Evolutionary conservation across 139 green algal species (phyloP), one percentile per base, ranked within the genome.

Genomic region (Chlamydomonas applanata): DNA sequence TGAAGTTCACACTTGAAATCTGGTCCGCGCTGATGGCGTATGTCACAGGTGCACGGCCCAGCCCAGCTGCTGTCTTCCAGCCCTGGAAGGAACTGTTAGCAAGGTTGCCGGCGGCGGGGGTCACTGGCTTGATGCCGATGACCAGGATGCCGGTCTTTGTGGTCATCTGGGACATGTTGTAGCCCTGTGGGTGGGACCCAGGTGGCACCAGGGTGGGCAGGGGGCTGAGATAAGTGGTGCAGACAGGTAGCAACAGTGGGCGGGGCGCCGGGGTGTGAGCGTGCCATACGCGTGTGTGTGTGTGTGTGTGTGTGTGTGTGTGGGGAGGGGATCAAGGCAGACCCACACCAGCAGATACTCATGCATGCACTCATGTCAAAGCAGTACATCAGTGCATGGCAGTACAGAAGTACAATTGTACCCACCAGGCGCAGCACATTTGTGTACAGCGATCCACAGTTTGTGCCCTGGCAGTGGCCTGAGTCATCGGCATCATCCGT

Each of bases 371-470:
- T n/a, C n/a, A n/a, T n/a, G n/a, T n/a, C n/a, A n/a, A n/a, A n/a
- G n/a, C n/a, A n/a, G n/a, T n/a, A n/a, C n/a, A 63, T 7, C 56
- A 63, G 4, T 34, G n/a, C 16, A n/a, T n/a, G n/a, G 25, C 25
- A 9, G 56, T 34, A 63, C 25, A 63, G 56, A 62, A 33, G 54
- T 27, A 17, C 54, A 62, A 14, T 57, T 62, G 13, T 14, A 62
- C 54, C 4, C 24, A 62, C 24, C 54, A 29, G n/a, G 54, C 54
- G 40, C 7, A 72, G 24, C 17, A 79, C 73, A 45, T 67, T 73
- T 16, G 34, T 5, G 73, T 79, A 79, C 45, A 79, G 34, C 11
- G n/a, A 17, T n/a, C 73, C 73, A 29, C 73, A 79, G 16, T 22
- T 46, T 3, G 14, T 57, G 56, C n/a, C 36, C 9, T 57, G 24